Percentiles rank a stretch among this genome's conserved stretches.
These are phyloP conservation scores for Termitomyces bulborhizus DNA, from an alignment of 768 basidiomycete species.

Conservation along the genomic window DNA sequence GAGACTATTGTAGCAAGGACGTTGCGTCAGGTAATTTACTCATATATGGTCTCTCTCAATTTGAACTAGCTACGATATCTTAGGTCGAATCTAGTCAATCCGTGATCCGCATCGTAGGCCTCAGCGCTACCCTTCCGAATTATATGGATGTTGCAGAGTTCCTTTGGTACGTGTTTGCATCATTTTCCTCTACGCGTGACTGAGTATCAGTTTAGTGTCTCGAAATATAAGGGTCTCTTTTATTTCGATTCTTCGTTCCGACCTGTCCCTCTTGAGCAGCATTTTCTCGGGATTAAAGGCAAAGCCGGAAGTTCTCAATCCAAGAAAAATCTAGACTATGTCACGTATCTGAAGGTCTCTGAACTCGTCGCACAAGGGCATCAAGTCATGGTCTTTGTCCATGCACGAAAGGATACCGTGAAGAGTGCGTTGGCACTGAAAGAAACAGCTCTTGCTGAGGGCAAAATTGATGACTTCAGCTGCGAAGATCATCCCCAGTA, in stretches of 20 bases:
- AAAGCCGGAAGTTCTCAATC: conserved; percentile 70
- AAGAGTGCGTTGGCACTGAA: conserved; percentile 79
- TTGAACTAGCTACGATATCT: background rate
- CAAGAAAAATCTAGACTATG: conserved; percentile 82
- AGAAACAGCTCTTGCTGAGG: conserved; percentile 71
- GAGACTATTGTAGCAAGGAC: conserved; percentile 98
- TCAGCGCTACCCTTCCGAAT: conserved; percentile 96
- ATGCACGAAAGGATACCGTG: conserved; percentile 96
- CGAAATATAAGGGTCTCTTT: conserved; percentile 81
- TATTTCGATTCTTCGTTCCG: conserved; percentile 98
- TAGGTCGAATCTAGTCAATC: conserved; percentile 97
- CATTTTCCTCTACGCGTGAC: background rate
- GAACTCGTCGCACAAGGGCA: conserved; percentile 87
- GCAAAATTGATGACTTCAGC: conserved; percentile 69
- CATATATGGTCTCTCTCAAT: no score
- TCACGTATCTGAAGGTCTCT: conserved; percentile 86
- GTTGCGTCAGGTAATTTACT: conserved; percentile 62
- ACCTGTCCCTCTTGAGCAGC: conserved; percentile 94
- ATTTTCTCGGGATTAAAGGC: conserved; percentile 90
- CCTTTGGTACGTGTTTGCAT: conserved; percentile 51
- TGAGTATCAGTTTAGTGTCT: conserved; percentile 53
- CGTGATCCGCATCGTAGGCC: conserved; percentile 90
- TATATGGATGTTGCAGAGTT: conserved; percentile 96
- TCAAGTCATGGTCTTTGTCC: conserved; percentile 99
- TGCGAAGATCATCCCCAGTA: conserved; percentile 78